A percentile compares a stretch with the other conserved stretches of the same genome.
These are phyloP conservation scores for Heliamphora pulchella DNA, from an alignment of 179 eudicot species.

Conservation along the genomic window DNA sequence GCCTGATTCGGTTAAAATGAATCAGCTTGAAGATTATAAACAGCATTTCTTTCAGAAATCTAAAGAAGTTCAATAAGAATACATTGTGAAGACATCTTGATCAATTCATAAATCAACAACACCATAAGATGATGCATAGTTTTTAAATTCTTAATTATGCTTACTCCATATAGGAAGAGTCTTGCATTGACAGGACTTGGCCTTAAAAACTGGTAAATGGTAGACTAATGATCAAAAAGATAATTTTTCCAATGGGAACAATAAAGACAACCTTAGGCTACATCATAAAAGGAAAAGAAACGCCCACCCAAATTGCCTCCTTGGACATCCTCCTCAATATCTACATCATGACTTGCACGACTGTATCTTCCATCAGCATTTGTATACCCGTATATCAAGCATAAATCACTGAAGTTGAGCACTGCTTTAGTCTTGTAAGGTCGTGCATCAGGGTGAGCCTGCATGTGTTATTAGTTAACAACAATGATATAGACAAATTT, in stretches of 20 bases:
- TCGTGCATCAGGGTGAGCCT: slow-evolving; percentile 34
- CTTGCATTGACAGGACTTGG: background rate
- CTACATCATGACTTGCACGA: slow-evolving; percentile 33
- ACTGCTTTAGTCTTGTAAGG: slow-evolving; percentile 27
- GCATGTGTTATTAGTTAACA: slow-evolving; percentile 11
- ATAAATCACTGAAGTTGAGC: slow-evolving; percentile 26
- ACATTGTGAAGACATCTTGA: background rate
- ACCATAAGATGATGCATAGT: background rate
- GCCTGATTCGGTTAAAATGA: background rate
- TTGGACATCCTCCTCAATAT: slow-evolving; percentile 27
- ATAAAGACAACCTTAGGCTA: background rate
- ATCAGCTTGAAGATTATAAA: background rate
- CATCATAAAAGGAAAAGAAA: background rate
- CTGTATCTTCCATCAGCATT: slow-evolving; percentile 38
- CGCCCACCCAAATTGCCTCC: slow-evolving; percentile 25
- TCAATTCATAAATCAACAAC: background rate
- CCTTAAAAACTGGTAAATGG: background rate
- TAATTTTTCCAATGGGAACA: background rate
- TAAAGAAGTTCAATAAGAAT: background rate
- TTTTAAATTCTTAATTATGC: background rate
- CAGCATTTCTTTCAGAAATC: background rate
- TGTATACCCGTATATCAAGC: slow-evolving; percentile 32
- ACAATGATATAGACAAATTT: background rate
- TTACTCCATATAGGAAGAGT: background rate
- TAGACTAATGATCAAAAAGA: background rate